Percentiles rank a stretch among this genome's conserved stretches.
phyloP scores from a whole-genome alignment of 2,329 filamentous ascomycete genomes.

The Pestalotiopsis sp. region DNA sequence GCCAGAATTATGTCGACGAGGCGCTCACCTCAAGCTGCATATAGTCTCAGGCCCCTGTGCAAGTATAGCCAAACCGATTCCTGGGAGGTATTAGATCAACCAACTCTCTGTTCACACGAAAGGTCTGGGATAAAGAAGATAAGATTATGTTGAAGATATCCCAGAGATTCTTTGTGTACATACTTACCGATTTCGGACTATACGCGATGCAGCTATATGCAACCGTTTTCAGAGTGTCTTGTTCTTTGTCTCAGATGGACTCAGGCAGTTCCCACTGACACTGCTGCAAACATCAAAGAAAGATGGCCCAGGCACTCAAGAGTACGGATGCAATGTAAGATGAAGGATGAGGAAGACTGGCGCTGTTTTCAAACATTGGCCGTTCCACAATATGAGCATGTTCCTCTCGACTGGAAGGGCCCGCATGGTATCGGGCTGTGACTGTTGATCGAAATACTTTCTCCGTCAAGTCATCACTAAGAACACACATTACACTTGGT shows the following conservation, averaged over 20 bases:
- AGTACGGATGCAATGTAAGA: background rate
- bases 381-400: background rate
- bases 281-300: background rate
- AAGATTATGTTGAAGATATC: background rate
- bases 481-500: too few species aligned
- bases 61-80: background rate
- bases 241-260: conserved; percentile 8
- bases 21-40: background rate
- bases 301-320: too few species aligned
- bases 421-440: background rate
- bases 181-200: background rate
- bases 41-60: background rate
- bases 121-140: background rate
- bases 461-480: too few species aligned
- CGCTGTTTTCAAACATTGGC: background rate
- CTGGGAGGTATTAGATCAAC: background rate
- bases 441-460: background rate
- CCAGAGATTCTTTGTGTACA: background rate
- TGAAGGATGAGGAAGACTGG: background rate
- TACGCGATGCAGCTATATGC: background rate
- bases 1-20: background rate
- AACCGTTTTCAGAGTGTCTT: background rate
- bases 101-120: background rate
- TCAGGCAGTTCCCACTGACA: background rate
- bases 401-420: background rate